Evolutionary conservation across 2,329 filamentous ascomycete genomes (phyloP).

Genomic region (Alternaria triticina): DNA sequence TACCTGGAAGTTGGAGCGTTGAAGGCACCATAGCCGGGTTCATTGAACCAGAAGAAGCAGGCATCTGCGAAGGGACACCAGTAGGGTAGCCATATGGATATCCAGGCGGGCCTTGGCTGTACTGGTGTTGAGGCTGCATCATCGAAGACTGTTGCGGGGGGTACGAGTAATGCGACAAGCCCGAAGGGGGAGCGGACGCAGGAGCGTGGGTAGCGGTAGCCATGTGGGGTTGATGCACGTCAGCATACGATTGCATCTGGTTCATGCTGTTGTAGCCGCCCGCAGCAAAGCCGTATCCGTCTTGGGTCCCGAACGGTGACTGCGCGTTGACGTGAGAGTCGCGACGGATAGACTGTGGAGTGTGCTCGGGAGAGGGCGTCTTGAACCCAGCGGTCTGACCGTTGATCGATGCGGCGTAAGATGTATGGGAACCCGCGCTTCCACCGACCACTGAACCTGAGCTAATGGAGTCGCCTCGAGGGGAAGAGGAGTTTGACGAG

Average conservation of each 20-base stretch:
- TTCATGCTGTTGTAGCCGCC: constrained; percentile 72
- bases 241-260: constrained; percentile 80
- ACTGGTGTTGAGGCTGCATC: constrained; percentile 72
- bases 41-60: constrained; percentile 72
- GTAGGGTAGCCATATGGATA: constrained; percentile 79
- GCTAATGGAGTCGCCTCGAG: constrained; percentile 77
- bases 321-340: constrained; percentile 47
- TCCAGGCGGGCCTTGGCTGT: constrained; percentile 63
- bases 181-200: constrained; percentile 76
- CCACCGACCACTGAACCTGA: constrained; percentile 58
- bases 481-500: constrained; percentile 74
- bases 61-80: constrained; percentile 76
- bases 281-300: constrained; percentile 46
- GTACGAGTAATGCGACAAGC: constrained; percentile 77
- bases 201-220: constrained; percentile 77
- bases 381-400: constrained; percentile 66
- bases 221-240: constrained; percentile 79
- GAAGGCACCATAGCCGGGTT: constrained; percentile 69
- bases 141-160: constrained; percentile 74
- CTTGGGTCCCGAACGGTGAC: constrained; percentile 49
- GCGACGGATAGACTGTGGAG: constrained; percentile 53
- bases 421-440: constrained; percentile 62
- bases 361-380: constrained; percentile 76
- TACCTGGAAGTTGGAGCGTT: constrained; percentile 68
- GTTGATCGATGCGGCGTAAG: constrained; percentile 62